Evolutionary conservation across 331 rosid genomes (phyloP).

Genomic region (Erythrophleum ivorense): DNA sequence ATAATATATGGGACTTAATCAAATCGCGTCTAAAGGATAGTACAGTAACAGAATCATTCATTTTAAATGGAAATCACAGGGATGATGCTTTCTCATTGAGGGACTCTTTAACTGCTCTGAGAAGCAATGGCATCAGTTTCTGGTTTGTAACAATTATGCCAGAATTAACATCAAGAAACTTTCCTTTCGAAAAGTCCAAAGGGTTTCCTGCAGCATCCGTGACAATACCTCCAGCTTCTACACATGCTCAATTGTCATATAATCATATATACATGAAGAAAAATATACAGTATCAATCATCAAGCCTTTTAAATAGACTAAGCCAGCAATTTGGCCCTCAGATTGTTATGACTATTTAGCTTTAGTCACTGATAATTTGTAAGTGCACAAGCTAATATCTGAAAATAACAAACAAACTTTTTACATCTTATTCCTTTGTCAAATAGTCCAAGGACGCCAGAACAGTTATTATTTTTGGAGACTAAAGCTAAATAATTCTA

Average conservation of each 20-base stretch:
- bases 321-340: background rate
- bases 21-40: no score
- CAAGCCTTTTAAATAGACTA: conserved; percentile 12
- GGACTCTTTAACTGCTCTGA: conserved; percentile 84
- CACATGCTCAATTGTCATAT: conserved; percentile 37
- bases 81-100: conserved; percentile 67
- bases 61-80: conserved; percentile 46
- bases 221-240: conserved; percentile 92
- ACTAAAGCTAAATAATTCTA: background rate
- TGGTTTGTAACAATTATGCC: conserved; percentile 89
- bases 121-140: conserved; percentile 86
- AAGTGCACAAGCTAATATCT: background rate
- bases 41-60: background rate
- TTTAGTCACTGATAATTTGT: background rate
- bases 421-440: background rate
- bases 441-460: background rate
- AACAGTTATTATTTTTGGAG: background rate
- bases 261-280: conserved; percentile 18
- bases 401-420: background rate
- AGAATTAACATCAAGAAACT: conserved; percentile 71
- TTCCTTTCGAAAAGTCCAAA: conserved; percentile 86
- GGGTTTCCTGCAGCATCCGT: conserved; percentile 88
- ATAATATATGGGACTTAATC: no score
- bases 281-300: conserved; percentile 14
- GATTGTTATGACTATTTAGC: background rate